These are phyloP conservation scores for Irpex rosettiformis DNA, from an alignment of 1,284 basidiomycete genomes.

Conservation along the genomic window DNA sequence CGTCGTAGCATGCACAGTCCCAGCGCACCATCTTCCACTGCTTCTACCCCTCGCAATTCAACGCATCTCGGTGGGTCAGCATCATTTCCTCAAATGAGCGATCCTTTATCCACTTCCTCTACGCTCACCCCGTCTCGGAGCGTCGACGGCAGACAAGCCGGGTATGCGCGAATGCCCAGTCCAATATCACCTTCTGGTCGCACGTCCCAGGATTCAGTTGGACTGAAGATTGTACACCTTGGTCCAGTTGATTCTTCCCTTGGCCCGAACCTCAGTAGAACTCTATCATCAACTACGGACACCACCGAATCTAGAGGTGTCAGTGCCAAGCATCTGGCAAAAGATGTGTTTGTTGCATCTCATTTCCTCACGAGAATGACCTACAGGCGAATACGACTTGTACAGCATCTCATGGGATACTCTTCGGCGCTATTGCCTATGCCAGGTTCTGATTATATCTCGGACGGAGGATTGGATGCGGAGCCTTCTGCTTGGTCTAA, in stretches of 20 bases:
- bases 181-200: slow-evolving; percentile 33
- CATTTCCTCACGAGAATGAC: slow-evolving; percentile 47
- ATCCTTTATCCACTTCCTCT: slow-evolving; percentile 16
- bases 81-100: slow-evolving; percentile 25
- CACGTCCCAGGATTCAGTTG: slow-evolving; percentile 27
- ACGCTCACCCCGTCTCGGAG: slow-evolving; percentile 21
- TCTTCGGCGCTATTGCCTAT: slow-evolving; percentile 45
- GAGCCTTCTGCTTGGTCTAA: slow-evolving; percentile 51
- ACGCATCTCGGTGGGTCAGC: slow-evolving; percentile 30
- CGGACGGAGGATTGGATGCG: slow-evolving; percentile 26
- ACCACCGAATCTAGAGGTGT: background rate
- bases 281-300: background rate
- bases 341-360: slow-evolving; percentile 41
- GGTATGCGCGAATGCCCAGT: slow-evolving; percentile 38
- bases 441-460: slow-evolving; percentile 26
- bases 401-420: slow-evolving; percentile 64
- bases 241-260: slow-evolving; percentile 47
- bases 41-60: slow-evolving; percentile 51
- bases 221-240: slow-evolving; percentile 58
- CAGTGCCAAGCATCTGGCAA: slow-evolving; percentile 24
- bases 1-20: slow-evolving; percentile 33
- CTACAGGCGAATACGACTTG: slow-evolving; percentile 55
- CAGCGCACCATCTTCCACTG: slow-evolving; percentile 20
- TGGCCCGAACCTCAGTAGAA: slow-evolving; percentile 20
- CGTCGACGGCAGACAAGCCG: slow-evolving; percentile 36